A percentile compares a stretch with the other conserved stretches of the same genome.
These are phyloP conservation scores for Aurifilum marmelostoma DNA, from an alignment of 2,329 filamentous ascomycete genomes.

Conservation along the genomic window DNA sequence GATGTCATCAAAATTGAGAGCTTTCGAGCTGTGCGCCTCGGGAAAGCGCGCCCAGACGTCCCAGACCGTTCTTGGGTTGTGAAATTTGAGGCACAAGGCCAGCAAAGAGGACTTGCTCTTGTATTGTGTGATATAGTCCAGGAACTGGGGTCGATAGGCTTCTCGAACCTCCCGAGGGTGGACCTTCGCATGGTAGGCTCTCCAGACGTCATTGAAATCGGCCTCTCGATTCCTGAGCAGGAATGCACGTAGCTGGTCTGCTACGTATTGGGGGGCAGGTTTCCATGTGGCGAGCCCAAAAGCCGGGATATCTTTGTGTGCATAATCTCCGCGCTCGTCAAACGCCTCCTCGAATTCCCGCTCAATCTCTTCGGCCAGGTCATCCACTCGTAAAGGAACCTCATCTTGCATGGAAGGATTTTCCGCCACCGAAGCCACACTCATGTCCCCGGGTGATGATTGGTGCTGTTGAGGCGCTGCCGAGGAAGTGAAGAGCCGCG, in stretches of 20 bases:
- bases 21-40: slow-evolving; percentile 16
- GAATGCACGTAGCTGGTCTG: slow-evolving; percentile 4
- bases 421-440: neutral
- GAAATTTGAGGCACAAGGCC: slow-evolving; percentile 17
- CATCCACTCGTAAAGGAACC: neutral
- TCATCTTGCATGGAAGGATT: slow-evolving; percentile 6
- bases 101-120: slow-evolving; percentile 21
- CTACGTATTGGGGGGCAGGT: neutral
- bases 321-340: neutral
- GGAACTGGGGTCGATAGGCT: slow-evolving; percentile 15
- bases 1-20: slow-evolving; percentile 21
- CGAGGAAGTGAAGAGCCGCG: slow-evolving; percentile 36
- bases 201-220: slow-evolving; percentile 19
- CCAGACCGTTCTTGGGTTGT: slow-evolving; percentile 17
- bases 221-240: neutral
- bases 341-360: slow-evolving; percentile 3
- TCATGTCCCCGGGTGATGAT: neutral
- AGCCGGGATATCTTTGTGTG: neutral
- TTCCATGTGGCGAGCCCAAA: neutral
- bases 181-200: slow-evolving; percentile 13
- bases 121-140: slow-evolving; percentile 21
- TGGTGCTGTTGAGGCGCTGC: slow-evolving; percentile 25
- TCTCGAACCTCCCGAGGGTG: neutral
- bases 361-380: slow-evolving; percentile 9
- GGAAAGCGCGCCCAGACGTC: slow-evolving; percentile 22